Evolutionary conservation across 495 filamentous ascomycete species (phyloP).

Genomic region (Aspergillus asperescens): DNA sequence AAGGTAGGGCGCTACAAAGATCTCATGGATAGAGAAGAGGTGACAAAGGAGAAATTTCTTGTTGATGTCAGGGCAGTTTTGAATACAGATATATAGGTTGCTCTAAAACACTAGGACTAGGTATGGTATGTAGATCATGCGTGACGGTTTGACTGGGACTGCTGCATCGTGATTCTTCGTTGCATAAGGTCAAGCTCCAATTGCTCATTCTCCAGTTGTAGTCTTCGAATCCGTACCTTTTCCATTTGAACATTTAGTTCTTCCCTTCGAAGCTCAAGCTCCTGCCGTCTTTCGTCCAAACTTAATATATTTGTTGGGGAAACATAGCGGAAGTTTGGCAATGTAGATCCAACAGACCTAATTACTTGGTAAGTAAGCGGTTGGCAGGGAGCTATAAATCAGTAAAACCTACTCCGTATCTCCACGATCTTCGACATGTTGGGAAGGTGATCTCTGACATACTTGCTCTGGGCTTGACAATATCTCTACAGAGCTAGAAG

Average conservation of each 20-base stretch:
- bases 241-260: background rate
- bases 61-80: no score
- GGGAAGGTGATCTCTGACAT: no score
- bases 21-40: conserved; percentile 23
- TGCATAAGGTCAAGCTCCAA: conserved; percentile 12
- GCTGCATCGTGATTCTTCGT: conserved; percentile 23
- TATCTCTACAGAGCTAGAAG: no score
- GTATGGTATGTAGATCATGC: no score
- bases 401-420: background rate
- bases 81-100: no score
- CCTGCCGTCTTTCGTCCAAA: conserved; percentile 8
- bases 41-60: conserved; percentile 29
- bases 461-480: no score
- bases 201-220: conserved; percentile 5
- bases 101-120: no score
- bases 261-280: conserved; percentile 5
- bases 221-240: background rate
- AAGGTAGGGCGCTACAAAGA: conserved; percentile 23
- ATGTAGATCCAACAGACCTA: conserved; percentile 1
- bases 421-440: no score
- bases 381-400: background rate
- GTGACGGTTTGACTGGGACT: conserved; percentile 37
- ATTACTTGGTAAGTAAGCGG: background rate
- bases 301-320: background rate
- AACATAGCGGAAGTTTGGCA: background rate